These are phyloP conservation scores for Thalassiosira livingstoniorum DNA, from an alignment of 352 stramenopile genomes.

Conservation along the genomic window DNA sequence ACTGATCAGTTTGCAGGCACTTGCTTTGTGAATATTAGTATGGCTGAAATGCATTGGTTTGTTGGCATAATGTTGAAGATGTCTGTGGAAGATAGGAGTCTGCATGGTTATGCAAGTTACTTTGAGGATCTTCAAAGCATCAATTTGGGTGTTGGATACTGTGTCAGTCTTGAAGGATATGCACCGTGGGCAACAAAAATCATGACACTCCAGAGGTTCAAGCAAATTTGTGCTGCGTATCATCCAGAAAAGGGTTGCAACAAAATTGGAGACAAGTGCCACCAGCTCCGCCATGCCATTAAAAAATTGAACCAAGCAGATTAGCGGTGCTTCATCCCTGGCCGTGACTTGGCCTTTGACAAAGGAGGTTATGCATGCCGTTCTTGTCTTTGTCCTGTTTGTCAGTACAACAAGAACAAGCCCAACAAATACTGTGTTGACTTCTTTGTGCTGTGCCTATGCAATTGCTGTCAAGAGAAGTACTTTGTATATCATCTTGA, in stretches of 20 bases:
- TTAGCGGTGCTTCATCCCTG: background rate
- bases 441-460: background rate
- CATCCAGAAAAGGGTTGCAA: background rate
- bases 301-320: background rate
- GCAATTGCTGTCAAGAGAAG: background rate
- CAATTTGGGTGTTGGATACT: background rate
- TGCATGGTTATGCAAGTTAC: background rate
- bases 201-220: background rate
- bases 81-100: background rate
- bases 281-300: background rate
- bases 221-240: slow-evolving; percentile 7
- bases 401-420: no score
- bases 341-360: background rate
- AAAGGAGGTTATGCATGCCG: background rate
- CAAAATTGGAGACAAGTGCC: slow-evolving; percentile 14
- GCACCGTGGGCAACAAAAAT: background rate
- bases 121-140: background rate
- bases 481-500: slow-evolving; percentile 12
- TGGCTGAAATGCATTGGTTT: background rate
- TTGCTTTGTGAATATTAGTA: background rate
- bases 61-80: background rate
- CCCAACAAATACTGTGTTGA: no score
- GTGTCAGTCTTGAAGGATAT: background rate
- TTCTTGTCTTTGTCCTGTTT: background rate
- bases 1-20: background rate